These are phyloP conservation scores for Pseudopediastrum boryanum DNA, from an alignment of 139 green algal genomes.

Conservation along the genomic window DNA sequence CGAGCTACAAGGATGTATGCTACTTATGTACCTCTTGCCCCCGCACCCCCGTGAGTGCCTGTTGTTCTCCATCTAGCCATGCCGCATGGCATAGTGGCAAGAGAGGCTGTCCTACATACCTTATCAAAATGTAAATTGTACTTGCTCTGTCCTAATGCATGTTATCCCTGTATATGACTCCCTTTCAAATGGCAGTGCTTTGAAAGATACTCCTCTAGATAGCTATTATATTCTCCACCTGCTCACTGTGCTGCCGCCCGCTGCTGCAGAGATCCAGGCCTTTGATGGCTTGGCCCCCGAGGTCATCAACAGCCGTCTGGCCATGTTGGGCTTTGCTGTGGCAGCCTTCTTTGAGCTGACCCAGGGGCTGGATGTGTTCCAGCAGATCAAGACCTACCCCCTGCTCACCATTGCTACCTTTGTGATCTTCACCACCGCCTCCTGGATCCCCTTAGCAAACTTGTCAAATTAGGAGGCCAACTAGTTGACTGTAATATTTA, in stretches of 20 bases:
- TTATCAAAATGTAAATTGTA: not conserved
- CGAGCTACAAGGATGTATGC: not conserved
- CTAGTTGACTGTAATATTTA: too few relatives aligned
- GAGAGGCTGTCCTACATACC: too few relatives aligned
- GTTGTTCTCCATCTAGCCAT: too few relatives aligned
- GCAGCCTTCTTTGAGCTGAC: constrained; percentile 35
- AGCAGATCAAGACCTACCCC: constrained; percentile 20
- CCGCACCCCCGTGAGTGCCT: too few relatives aligned
- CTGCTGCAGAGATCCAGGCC: constrained; percentile 41
- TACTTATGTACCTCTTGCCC: too few relatives aligned
- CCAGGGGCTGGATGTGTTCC: constrained; percentile 26
- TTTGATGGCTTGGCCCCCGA: constrained; percentile 44
- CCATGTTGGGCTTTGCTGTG: constrained; percentile 36
- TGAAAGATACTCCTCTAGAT: not conserved
- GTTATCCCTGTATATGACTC: not conserved
- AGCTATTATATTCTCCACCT: not conserved
- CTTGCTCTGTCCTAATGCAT: not conserved
- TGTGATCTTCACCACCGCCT: constrained; percentile 39
- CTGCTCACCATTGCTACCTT: constrained; percentile 29
- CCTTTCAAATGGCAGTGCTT: not conserved
- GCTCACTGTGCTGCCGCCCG: not conserved
- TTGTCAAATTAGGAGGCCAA: too few relatives aligned
- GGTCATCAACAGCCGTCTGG: constrained; percentile 28
- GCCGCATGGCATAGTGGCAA: too few relatives aligned
- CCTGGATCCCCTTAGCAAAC: constrained; percentile 54